A percentile compares a stretch with the other conserved stretches of the same genome.
phyloP scores from a whole-genome alignment of 345 rosid species.

The Kandelia obovata region DNA sequence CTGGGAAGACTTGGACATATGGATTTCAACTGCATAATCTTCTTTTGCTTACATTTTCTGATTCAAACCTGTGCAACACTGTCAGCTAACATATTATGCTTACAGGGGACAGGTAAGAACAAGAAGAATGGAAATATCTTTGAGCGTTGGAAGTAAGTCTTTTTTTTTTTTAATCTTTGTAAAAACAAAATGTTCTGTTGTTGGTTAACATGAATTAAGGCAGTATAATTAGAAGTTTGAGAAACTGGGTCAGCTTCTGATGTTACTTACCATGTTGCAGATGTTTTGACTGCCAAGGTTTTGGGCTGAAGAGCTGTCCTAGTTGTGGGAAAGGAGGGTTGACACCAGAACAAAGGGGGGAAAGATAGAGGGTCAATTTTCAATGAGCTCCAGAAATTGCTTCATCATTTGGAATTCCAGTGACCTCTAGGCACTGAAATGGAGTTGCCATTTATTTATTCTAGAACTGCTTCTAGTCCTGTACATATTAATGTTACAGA shows the following conservation, averaged over 20 bases:
- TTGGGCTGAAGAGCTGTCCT: conserved; percentile 72
- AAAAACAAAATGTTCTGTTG: neutral
- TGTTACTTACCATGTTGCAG: conserved; percentile 27
- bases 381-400: too few species aligned
- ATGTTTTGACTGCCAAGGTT: conserved; percentile 84
- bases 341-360: conserved; percentile 9
- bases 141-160: conserved; percentile 83
- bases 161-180: neutral
- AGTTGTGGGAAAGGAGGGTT: conserved; percentile 69
- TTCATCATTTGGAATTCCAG: too few species aligned
- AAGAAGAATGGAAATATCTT: conserved; percentile 82
- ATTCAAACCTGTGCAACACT: neutral
- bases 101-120: conserved; percentile 68
- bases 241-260: neutral
- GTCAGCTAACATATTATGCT: neutral
- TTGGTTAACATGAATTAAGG: neutral
- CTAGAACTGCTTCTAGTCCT: too few species aligned
- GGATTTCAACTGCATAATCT: too few species aligned
- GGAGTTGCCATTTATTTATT: too few species aligned
- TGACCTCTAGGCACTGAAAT: too few species aligned
- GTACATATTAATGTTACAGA: too few species aligned
- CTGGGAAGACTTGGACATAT: too few species aligned
- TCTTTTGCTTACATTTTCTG: neutral
- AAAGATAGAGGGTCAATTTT: neutral
- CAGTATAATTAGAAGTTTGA: neutral